Evolutionary conservation across 2,329 filamentous ascomycete species (phyloP).

Genomic region (Torrubiella hemipterigena): DNA sequence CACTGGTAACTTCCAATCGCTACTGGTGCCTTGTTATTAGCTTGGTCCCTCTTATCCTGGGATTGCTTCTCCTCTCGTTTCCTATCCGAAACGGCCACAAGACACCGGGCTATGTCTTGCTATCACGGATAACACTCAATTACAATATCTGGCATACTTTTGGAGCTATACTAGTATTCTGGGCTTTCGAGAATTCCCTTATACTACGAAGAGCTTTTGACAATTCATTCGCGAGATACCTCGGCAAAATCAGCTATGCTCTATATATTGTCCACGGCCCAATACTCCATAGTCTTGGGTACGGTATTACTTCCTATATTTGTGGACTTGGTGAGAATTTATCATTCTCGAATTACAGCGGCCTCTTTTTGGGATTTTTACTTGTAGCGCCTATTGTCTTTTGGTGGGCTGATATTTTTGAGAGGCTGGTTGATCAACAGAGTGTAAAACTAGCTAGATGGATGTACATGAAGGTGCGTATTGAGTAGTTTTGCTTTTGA

Average conservation of each 20-base stretch:
- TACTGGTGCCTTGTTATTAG: neutral
- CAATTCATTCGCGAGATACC: constrained; percentile 4
- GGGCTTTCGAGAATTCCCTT: constrained; percentile 1
- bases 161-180: constrained; percentile 3
- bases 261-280: constrained; percentile 6
- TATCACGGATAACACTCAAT: neutral
- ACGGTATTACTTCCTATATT: constrained; percentile 1
- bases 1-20: neutral
- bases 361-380: neutral
- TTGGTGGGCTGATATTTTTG: neutral
- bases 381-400: neutral
- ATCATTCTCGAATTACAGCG: neutral
- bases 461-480: neutral
- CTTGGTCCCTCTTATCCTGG: neutral
- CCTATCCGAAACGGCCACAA: neutral
- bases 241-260: constrained; percentile 6
- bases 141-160: constrained; percentile 1
- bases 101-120: neutral
- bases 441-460: neutral
- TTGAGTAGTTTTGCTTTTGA: neutral
- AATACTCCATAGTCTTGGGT: constrained; percentile 4
- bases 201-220: constrained; percentile 4
- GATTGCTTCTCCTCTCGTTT: neutral
- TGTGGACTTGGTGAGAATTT: neutral
- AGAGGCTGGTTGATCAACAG: neutral